Evolutionary conservation across 2,329 filamentous ascomycete species (phyloP), one percentile per base, ranked within the genome.

Genomic region (Lachnellula hyalina): DNA sequence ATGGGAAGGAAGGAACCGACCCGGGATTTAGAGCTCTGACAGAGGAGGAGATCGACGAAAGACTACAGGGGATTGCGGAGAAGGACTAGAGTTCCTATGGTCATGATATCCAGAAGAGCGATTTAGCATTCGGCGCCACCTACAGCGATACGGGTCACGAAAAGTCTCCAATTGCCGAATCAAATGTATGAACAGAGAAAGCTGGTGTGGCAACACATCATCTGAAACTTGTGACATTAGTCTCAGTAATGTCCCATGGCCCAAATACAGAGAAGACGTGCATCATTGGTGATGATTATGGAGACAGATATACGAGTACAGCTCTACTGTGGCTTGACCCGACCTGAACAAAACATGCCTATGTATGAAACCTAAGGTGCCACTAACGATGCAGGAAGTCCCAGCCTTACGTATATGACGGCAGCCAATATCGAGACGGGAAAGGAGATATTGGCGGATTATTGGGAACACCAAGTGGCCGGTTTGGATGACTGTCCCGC

Each of bases 41-140:
- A 32, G 93, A 96, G 75, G 92, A 97, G 36, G 93, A 99, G 83
- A 96, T 99, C 73, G 94, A 99, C 69, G 94, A 97, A 76, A 84
- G 94, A 74, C 83, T 99, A 77, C 92, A 97, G 76, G 91, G 93
- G 54, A 99, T 99, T 73, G 91, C 91, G 56, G 94, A 99, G 81
- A 97, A 96, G 83, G 94, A 99, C 76, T 99, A 82, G 84, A 71
- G 48, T 49, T n/a, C 23, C 38, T 53, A 19, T 52, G 41, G 58
- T 49, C 36, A 59, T 53, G 54, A 58, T 60, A 59, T 61, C 52
- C 53, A 58, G 60, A 58, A 47, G 55, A 57, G 58, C 53, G 46
- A 51, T 47, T 60, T 55, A 64, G 58, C 53, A 57, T 59, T 66
- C 60, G 61, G 63, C 51, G 55, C 62, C 52, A 60, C 60, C 60